phyloP scores from a whole-genome alignment of 495 filamentous ascomycete genomes.

The Lasiosphaeria hispida region DNA sequence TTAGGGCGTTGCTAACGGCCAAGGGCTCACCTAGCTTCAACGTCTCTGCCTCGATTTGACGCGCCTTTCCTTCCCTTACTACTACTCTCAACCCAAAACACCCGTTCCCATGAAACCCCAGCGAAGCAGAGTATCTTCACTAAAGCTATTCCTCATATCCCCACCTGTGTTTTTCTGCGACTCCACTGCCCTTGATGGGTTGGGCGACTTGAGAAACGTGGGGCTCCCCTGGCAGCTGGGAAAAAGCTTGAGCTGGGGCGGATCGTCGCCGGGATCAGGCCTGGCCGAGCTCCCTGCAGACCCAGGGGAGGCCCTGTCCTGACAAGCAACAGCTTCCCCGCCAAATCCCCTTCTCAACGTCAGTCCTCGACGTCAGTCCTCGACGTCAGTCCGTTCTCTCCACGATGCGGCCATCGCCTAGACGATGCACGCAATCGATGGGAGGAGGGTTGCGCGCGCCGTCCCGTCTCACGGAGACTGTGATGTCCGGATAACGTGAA shows the following conservation, averaged over 20 bases:
- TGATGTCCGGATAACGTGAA: constrained; percentile 10
- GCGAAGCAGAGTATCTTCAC: neutral
- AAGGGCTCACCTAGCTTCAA: no score
- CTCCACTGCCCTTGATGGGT: neutral
- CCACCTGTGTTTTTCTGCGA: neutral
- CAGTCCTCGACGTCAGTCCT: no score
- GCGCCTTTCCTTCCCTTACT: no score
- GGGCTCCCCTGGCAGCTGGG: neutral
- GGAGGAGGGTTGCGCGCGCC: neutral
- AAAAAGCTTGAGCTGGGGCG: neutral
- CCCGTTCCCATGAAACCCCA: neutral
- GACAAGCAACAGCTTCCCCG: no score
- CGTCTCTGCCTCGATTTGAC: no score
- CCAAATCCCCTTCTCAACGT: no score
- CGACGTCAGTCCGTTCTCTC: no score
- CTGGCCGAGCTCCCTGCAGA: neutral
- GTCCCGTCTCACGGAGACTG: neutral
- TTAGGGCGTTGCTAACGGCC: neutral
- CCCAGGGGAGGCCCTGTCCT: neutral
- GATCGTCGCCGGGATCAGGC: neutral
- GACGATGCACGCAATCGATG: no score
- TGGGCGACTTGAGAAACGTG: neutral
- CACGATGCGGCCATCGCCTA: no score
- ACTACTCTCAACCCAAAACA: no score
- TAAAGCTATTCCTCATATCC: no score